phyloP scores from a whole-genome alignment of 352 stramenopile species.

The Phytophthora pluvialis region DNA sequence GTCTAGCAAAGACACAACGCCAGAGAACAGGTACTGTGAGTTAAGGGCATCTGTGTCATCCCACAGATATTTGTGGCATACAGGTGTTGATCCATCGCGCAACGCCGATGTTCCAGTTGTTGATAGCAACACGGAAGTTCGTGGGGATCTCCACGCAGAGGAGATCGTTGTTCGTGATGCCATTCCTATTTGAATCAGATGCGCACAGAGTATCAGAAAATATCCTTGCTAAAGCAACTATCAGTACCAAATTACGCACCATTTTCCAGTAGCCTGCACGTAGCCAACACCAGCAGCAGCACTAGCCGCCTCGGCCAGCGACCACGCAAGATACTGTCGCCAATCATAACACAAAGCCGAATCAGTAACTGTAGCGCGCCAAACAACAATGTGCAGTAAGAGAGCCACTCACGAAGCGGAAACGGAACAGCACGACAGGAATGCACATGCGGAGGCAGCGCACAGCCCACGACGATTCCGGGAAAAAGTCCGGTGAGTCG shows the following conservation, averaged over 20 bases:
- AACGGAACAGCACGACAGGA: slow-evolving; percentile 80
- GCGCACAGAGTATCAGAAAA: background rate
- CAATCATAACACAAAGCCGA: slow-evolving; percentile 4
- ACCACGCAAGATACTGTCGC: slow-evolving; percentile 85
- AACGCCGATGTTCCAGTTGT: slow-evolving; percentile 91
- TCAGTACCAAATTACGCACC: slow-evolving; percentile 33
- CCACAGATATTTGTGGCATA: slow-evolving; percentile 28
- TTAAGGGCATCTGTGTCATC: background rate
- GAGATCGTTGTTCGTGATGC: slow-evolving; percentile 89
- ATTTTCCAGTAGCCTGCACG: slow-evolving; percentile 78
- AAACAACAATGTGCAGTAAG: background rate
- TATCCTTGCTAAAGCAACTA: background rate
- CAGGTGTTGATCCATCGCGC: slow-evolving; percentile 89
- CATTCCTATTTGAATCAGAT: slow-evolving; percentile 54
- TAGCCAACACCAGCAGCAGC: slow-evolving; percentile 82
- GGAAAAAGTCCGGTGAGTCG: slow-evolving; percentile 77
- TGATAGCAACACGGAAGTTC: slow-evolving; percentile 88
- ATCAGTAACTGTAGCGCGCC: slow-evolving; percentile 1
- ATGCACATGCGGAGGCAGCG: slow-evolving; percentile 81
- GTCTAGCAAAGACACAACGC: slow-evolving; percentile 42
- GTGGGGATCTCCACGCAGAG: slow-evolving; percentile 85
- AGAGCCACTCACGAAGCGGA: slow-evolving; percentile 72
- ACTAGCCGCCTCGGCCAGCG: slow-evolving; percentile 77
- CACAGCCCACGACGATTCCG: slow-evolving; percentile 57
- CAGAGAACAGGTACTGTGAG: slow-evolving; percentile 1